These are phyloP conservation scores for Gloeostereum incarnatum DNA, from an alignment of 768 basidiomycete species.

Conservation along the genomic window DNA sequence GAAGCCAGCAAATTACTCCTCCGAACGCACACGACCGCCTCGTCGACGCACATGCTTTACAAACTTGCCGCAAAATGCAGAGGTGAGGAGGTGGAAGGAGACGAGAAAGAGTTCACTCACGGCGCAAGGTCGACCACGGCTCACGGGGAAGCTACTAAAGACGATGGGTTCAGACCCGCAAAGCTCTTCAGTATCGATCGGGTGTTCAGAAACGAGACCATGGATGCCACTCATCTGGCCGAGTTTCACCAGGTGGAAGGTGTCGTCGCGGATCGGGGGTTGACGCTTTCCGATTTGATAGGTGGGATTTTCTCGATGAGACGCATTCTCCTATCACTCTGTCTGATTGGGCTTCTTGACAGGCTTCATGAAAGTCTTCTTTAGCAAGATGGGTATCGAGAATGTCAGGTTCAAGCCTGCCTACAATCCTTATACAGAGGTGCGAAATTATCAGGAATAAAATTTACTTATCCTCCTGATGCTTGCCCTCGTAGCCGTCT, in stretches of 20 bases:
- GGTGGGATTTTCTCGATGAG: too few relatives aligned
- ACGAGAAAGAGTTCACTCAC: constrained; percentile 30
- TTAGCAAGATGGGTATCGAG: constrained; percentile 94
- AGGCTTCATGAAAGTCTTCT: constrained; percentile 99
- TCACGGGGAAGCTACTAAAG: constrained; percentile 15
- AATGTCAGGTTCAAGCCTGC: constrained; percentile 97
- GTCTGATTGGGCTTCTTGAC: neutral
- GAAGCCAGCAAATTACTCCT: constrained; percentile 90
- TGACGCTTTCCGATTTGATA: constrained; percentile 93
- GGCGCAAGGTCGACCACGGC: constrained; percentile 20
- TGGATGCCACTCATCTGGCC: constrained; percentile 96
- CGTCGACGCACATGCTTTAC: constrained; percentile 90
- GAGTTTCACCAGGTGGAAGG: constrained; percentile 99
- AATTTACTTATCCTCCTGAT: constrained; percentile 2
- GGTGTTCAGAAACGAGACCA: constrained; percentile 97
- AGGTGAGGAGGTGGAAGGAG: constrained; percentile 39
- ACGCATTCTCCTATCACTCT: neutral
- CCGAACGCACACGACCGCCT: constrained; percentile 95
- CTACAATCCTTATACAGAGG: constrained; percentile 98
- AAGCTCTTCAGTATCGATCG: constrained; percentile 97
- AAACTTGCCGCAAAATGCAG: constrained; percentile 81
- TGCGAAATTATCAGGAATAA: constrained; percentile 14
- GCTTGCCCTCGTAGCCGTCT: constrained; percentile 52
- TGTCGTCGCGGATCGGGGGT: constrained; percentile 87
- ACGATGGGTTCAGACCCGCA: constrained; percentile 82